Evolutionary conservation across 139 green algal genomes (phyloP).

Genomic region (Picochlorum sp.): DNA sequence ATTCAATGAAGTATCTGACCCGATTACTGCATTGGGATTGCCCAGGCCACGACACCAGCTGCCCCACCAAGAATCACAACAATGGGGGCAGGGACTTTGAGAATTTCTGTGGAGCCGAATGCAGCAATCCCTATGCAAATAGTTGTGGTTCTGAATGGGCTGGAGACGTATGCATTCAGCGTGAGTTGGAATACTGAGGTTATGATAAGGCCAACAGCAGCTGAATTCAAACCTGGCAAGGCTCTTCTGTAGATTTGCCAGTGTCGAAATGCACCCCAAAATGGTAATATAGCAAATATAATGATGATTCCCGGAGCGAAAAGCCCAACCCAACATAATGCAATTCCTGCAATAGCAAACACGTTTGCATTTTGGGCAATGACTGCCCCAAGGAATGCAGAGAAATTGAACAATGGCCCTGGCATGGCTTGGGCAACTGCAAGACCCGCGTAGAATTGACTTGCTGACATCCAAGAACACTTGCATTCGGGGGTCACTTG

Average conservation of each 20-base stretch:
- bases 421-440: slow-evolving; percentile 58
- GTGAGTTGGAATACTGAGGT: slow-evolving; percentile 73
- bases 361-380: slow-evolving; percentile 55
- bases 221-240: slow-evolving; percentile 72
- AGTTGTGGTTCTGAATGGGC: slow-evolving; percentile 48
- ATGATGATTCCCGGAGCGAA: slow-evolving; percentile 85
- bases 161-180: slow-evolving; percentile 46
- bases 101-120: slow-evolving; percentile 51
- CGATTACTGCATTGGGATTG: slow-evolving; percentile 43
- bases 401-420: slow-evolving; percentile 93
- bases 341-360: slow-evolving; percentile 47
- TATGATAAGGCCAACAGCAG: slow-evolving; percentile 80
- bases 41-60: slow-evolving; percentile 63
- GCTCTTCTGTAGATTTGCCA: slow-evolving; percentile 46
- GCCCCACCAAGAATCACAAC: slow-evolving; percentile 59
- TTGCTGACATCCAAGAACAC: slow-evolving; percentile 64
- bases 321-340: slow-evolving; percentile 76
- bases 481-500: neutral
- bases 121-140: slow-evolving; percentile 66
- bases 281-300: slow-evolving; percentile 87
- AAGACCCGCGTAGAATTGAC: slow-evolving; percentile 80
- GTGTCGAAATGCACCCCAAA: slow-evolving; percentile 68
- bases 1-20: slow-evolving; percentile 13
- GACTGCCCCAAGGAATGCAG: slow-evolving; percentile 86
- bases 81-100: slow-evolving; percentile 57